Evolutionary conservation across 371 early-diverging fungal genomes (phyloP).

Genomic region (Mucor plumbeus): DNA sequence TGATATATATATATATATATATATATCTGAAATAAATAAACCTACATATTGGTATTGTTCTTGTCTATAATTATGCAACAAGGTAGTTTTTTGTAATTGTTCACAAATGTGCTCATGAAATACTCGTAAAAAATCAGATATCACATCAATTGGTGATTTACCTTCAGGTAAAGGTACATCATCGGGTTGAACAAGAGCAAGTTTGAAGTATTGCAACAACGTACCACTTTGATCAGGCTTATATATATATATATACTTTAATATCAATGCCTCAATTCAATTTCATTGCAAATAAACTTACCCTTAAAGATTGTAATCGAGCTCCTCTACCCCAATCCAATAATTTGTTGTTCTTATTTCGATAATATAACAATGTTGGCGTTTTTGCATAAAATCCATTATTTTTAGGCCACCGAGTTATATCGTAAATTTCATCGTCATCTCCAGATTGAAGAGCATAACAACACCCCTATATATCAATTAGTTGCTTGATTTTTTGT

Average conservation of each 20-base stretch:
- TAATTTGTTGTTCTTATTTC: constrained; percentile 45
- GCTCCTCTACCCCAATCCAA: constrained; percentile 68
- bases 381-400: constrained; percentile 55
- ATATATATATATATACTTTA: background rate
- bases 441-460: constrained; percentile 29
- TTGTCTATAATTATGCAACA: constrained; percentile 35
- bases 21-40: background rate
- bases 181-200: constrained; percentile 18
- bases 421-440: constrained; percentile 49
- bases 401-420: constrained; percentile 61
- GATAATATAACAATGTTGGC: constrained; percentile 48
- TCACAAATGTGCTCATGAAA: constrained; percentile 59
- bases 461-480: constrained; percentile 23
- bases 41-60: constrained; percentile 53
- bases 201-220: constrained; percentile 31
- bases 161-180: constrained; percentile 50
- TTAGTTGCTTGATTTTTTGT: background rate
- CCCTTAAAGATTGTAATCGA: constrained; percentile 22
- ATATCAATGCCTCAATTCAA: background rate
- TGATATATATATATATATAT: too few species aligned
- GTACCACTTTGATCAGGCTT: constrained; percentile 30
- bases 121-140: constrained; percentile 57
- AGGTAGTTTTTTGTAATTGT: constrained; percentile 52
- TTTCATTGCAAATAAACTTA: background rate
- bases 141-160: constrained; percentile 56